Base-by-base conservation (phyloP, 257 asterid genomes). In the Schizonepeta tenuifolia region DNA sequence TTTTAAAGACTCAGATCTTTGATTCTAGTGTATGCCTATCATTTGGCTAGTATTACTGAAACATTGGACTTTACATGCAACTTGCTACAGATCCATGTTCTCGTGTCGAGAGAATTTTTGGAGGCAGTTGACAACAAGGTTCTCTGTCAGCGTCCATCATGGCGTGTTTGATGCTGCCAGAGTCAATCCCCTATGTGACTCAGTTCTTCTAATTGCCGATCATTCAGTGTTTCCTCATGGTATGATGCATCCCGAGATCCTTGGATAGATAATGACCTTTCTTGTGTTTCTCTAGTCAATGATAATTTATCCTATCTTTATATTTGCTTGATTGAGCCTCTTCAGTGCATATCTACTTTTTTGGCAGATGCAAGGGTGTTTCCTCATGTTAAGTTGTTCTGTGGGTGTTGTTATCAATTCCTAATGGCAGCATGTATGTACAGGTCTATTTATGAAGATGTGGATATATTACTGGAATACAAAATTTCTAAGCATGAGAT, bases 141-240 rank as follows among this genome's bases (percentile, higher is more conserved):
- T 82, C 86, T 79, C 66, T 47, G 69, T 72, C 83, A 86, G 80
- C 99, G 98, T 58, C 99, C 99, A 75, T 71, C 96, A 65, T 87
- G 90, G 90, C 88, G 99, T 63, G 92, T n/a, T 89, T 70, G 89
- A 86, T 80, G 96, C 95, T 68, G 91, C 97, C 63, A 87, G 80
- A 79, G 86, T 95, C 80, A 86, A 92, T 74, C 83, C 84, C 70
- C 82, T 78, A 9, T 82, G 90, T 67, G 92, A 87, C 80, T 91
- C 94, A 50, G 98, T 79, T 72, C 90, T 92, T 73, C 81, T 95
- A 61, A 85, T 95, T 65, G 81, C 94, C 31, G 99, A 95, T 82
- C 99, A 92, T 83, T 90, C 99, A 64, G 65, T 88, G 56, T 95
- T 95, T 77, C 96, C 94, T 43, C 88, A 54, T 53, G 97, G 99